Evolutionary conservation across 2,329 filamentous ascomycete species (phyloP).

Genomic region (Colletotrichum spaethianum): DNA sequence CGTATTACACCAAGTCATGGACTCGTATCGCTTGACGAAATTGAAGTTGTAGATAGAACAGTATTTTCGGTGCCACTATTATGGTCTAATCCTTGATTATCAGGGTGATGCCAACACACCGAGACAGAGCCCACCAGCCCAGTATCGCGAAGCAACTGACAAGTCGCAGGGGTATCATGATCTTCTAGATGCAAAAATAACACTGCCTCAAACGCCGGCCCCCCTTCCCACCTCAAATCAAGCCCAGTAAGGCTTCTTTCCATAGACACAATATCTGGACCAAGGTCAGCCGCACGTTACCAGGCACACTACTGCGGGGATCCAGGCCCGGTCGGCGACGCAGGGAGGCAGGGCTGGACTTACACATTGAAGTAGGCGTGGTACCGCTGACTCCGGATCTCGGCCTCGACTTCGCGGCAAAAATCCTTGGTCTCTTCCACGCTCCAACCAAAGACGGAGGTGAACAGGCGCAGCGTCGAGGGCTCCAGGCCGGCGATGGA

Average conservation of each 20-base stretch:
- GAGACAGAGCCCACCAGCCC: not conserved
- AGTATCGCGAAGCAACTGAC: not conserved
- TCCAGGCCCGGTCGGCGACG: not conserved
- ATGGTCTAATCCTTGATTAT: too few species aligned
- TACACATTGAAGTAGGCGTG: constrained; percentile 55
- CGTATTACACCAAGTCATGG: too few species aligned
- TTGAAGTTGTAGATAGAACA: too few species aligned
- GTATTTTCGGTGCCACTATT: too few species aligned
- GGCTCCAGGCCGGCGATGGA: constrained; percentile 46
- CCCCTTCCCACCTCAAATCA: not conserved
- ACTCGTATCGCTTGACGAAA: too few species aligned
- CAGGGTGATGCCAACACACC: not conserved
- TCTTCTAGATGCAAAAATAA: not conserved
- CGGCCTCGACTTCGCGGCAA: constrained; percentile 47
- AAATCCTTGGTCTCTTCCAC: constrained; percentile 48
- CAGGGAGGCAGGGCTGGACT: constrained; percentile 33
- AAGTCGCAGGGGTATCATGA: not conserved
- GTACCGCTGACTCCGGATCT: constrained; percentile 47
- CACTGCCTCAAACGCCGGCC: not conserved
- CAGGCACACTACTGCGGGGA: not conserved
- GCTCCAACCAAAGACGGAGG: constrained; percentile 50
- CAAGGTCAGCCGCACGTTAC: not conserved
- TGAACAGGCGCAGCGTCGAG: constrained; percentile 51
- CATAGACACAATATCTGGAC: constrained; percentile 4
- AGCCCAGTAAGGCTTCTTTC: constrained; percentile 4